Evolutionary conservation across 371 early-diverging fungal species (phyloP).

Genomic region (Syncephalis fuscata): DNA sequence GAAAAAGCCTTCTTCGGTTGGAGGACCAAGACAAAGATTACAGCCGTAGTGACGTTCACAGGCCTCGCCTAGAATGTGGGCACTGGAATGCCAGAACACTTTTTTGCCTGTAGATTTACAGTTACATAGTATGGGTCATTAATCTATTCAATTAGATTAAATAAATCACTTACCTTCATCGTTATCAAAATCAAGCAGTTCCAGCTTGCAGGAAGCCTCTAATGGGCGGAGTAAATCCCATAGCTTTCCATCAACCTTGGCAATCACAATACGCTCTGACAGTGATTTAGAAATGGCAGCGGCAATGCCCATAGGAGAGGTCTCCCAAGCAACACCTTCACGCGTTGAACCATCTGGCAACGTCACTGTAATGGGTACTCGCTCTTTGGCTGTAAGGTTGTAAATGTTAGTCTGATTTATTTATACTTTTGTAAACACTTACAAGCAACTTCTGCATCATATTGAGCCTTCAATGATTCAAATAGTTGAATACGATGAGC

Average conservation of each 20-base stretch:
- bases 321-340: constrained; percentile 89
- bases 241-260: constrained; percentile 82
- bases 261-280: constrained; percentile 81
- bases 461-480: constrained; percentile 63
- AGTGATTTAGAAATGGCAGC: constrained; percentile 73
- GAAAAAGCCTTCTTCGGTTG: constrained; percentile 97
- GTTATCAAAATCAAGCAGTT: constrained; percentile 92
- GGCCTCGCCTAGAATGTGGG: constrained; percentile 98
- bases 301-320: constrained; percentile 92
- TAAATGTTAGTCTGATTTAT: neutral
- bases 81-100: constrained; percentile 99
- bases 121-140: neutral
- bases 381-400: constrained; percentile 46
- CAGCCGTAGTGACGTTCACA: constrained; percentile 93
- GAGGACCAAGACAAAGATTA: constrained; percentile 97
- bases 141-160: neutral
- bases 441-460: constrained; percentile 68
- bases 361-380: constrained; percentile 73
- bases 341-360: constrained; percentile 76
- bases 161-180: constrained; percentile 47
- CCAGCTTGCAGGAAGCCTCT: constrained; percentile 61
- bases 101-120: constrained; percentile 29
- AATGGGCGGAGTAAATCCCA: constrained; percentile 90
- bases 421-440: constrained; percentile 13
- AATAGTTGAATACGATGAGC: constrained; percentile 82